phyloP scores from a whole-genome alignment of 2,329 filamentous ascomycete genomes.

The Stenocarpella maydis region DNA sequence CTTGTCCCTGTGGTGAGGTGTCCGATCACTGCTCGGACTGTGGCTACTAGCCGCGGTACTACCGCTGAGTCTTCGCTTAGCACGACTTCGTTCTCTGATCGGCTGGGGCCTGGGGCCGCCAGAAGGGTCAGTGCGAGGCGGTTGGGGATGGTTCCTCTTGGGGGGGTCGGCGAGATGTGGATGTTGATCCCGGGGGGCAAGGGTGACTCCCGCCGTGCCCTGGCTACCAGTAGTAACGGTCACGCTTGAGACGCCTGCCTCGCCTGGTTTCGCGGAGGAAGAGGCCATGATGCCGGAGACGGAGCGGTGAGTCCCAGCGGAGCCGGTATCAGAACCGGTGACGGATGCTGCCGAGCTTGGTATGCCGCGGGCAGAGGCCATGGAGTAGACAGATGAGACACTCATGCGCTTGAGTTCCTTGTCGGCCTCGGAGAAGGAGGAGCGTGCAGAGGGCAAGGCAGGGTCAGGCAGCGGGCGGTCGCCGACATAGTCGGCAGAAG shows the following conservation, averaged over 20 bases:
- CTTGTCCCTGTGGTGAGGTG: conserved; percentile 64
- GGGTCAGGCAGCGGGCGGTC: conserved; percentile 56
- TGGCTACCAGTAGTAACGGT: conserved; percentile 61
- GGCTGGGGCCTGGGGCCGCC: conserved; percentile 49
- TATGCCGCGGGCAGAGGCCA: conserved; percentile 66
- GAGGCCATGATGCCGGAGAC: conserved; percentile 57
- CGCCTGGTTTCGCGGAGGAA: conserved; percentile 55
- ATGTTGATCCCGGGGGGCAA: conserved; percentile 54
- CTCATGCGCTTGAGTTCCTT: conserved; percentile 72
- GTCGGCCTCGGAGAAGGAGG: conserved; percentile 60
- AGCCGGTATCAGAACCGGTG: conserved; percentile 59
- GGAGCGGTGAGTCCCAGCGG: conserved; percentile 49
- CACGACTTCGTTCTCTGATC: conserved; percentile 66
- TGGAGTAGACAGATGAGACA: conserved; percentile 76
- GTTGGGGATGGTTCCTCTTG: conserved; percentile 49
- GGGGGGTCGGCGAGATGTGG: conserved; percentile 56
- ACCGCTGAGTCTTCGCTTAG: conserved; percentile 79
- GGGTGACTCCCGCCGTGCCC: conserved; percentile 52
- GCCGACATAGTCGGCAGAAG: conserved; percentile 42
- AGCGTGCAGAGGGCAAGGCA: conserved; percentile 51
- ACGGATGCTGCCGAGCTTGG: conserved; percentile 61
- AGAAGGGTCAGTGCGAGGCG: conserved; percentile 41
- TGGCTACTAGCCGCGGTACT: conserved; percentile 85
- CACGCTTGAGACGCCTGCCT: conserved; percentile 59
- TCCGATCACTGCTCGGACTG: conserved; percentile 77